Evolutionary conservation across 2,329 filamentous ascomycete genomes (phyloP), one percentile per base, ranked within the genome.

Genomic region (Tolypocladium pustulatum): DNA sequence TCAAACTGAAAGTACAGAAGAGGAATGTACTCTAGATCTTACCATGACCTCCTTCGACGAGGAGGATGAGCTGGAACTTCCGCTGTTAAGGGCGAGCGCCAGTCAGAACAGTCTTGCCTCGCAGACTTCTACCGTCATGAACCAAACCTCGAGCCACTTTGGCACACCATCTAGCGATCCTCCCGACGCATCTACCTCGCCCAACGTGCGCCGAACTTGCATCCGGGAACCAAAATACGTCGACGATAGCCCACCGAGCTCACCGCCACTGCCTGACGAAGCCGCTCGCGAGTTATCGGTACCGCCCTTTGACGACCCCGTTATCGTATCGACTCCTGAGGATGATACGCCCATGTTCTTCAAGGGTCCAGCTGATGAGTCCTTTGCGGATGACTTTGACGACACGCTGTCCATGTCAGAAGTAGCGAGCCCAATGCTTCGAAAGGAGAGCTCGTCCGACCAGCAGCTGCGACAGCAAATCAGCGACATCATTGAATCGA

Each of bases 391-490:
- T n/a, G 78, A 78, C 41, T 75, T 75, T 30, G 79, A 82, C 13
- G 73, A 76, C 54, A 71, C 72, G 0, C 66, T 70, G 52, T 70
- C 71, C 5, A 62, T 69, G 7, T 68, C 69, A 0, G 72, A 73
- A 57, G 58, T 67, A 30, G 58, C 64, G 2, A 59, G 63, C 30
- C 58, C 65, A 3, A 63, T 65, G 36, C 60, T 66, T 22, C 67
- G 67, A 20, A 65, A 69, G 38, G 68, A 71, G 5, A 73, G 73
- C 58, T 73, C 72, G 57, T 75, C 80, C 0, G 84, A 88, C 62
- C 86, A 90, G 63, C 83, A 90, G 58, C 78, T 96, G 17, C 89
- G 91, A 63, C 84, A 86, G 62, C 90, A 92, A 68, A 92, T 96
- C 55, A 88, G 84, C 67, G 84, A 88, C 56, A 89, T 95, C 59